Conservation (phyloP, 2,329 filamentous ascomycete species). For the Cucurbitaria berberidis region DNA sequence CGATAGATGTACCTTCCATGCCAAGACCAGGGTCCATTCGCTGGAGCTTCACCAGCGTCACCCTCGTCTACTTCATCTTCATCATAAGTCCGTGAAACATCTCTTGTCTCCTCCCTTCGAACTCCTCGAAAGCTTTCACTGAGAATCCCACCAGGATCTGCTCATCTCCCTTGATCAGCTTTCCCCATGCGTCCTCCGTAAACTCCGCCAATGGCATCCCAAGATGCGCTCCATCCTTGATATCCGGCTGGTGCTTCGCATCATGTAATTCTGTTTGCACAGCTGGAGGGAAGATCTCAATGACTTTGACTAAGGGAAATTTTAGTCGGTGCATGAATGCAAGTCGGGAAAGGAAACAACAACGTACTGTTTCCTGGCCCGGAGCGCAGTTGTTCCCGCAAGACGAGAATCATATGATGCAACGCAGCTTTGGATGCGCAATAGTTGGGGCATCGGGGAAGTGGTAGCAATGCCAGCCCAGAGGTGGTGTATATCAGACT, state of each 20-base stretch:
- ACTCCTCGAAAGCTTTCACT: constrained; percentile 51
- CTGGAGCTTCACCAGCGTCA: neutral
- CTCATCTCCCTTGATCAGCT: constrained; percentile 56
- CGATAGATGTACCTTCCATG: neutral
- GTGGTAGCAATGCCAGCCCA: constrained; percentile 58
- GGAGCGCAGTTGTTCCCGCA: constrained; percentile 59
- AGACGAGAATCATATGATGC: constrained; percentile 59
- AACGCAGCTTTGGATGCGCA: constrained; percentile 63
- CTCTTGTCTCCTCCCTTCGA: constrained; percentile 58
- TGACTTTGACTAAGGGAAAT: neutral
- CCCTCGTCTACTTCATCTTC: constrained; percentile 16
- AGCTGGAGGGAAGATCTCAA: neutral
- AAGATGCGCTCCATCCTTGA: constrained; percentile 56
- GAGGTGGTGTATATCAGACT: constrained; percentile 58
- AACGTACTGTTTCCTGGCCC: constrained; percentile 55
- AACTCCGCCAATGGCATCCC: constrained; percentile 63
- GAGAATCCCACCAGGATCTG: constrained; percentile 59
- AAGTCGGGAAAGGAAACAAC: constrained; percentile 63
- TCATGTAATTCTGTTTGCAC: constrained; percentile 60
- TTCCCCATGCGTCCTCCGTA: constrained; percentile 56
- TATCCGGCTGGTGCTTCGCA: constrained; percentile 60
- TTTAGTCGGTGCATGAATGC: neutral
- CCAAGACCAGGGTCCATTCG: neutral
- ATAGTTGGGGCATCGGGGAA: constrained; percentile 58
- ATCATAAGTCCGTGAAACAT: constrained; percentile 33